Evolutionary conservation across 1,139 yeast genomes (phyloP).

Genomic region (Saccharomycopsis hybrid): DNA sequence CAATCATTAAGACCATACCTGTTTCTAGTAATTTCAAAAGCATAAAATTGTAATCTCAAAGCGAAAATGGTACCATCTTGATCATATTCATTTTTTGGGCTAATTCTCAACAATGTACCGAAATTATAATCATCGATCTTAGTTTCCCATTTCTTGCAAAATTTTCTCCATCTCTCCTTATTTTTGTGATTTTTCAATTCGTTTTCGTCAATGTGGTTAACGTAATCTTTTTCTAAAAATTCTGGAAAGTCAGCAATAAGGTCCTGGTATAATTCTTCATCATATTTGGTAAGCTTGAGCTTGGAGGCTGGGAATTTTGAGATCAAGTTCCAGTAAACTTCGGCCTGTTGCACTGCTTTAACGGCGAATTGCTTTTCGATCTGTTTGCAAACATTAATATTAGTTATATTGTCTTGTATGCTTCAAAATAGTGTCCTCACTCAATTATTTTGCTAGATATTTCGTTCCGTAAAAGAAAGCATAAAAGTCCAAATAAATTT

Average conservation of each 20-base stretch:
- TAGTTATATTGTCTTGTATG: too few relatives aligned
- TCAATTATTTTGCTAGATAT: too few relatives aligned
- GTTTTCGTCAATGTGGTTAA: slow-evolving; percentile 57
- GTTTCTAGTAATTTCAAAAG: slow-evolving; percentile 92
- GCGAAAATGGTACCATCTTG: slow-evolving; percentile 84
- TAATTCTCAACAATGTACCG: slow-evolving; percentile 83
- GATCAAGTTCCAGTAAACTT: slow-evolving; percentile 83
- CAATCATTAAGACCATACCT: slow-evolving; percentile 89
- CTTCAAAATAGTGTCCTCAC: too few relatives aligned
- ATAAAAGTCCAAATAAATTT: too few relatives aligned
- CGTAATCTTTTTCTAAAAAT: slow-evolving; percentile 51
- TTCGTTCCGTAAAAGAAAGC: too few relatives aligned
- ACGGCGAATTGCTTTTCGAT: slow-evolving; percentile 97
- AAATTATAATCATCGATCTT: slow-evolving; percentile 83
- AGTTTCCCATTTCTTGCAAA: slow-evolving; percentile 76
- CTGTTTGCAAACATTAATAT: too few relatives aligned
- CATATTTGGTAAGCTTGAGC: slow-evolving; percentile 70
- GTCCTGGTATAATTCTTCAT: slow-evolving; percentile 73
- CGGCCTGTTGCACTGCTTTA: slow-evolving; percentile 93
- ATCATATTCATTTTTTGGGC: slow-evolving; percentile 64
- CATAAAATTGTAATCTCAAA: slow-evolving; percentile 89
- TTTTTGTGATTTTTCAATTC: slow-evolving; percentile 76
- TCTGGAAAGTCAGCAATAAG: slow-evolving; percentile 81
- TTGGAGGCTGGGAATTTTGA: slow-evolving; percentile 70
- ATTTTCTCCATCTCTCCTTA: slow-evolving; percentile 87